phyloP scores from a whole-genome alignment of 2,329 filamentous ascomycete genomes.

The Emydomyces testavorans region DNA sequence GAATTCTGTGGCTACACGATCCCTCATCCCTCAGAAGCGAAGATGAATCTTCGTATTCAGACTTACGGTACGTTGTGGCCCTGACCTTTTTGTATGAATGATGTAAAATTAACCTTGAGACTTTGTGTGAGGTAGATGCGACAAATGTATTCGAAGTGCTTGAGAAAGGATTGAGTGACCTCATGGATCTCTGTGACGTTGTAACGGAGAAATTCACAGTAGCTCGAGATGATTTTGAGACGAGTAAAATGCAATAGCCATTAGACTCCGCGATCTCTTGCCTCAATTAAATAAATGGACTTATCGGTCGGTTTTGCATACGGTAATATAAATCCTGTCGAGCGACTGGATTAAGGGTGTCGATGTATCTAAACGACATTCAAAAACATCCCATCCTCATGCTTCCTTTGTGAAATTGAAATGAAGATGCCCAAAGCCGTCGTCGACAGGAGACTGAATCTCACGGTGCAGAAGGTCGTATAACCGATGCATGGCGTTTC shows the following conservation, averaged over 20 bases:
- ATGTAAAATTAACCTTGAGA: not conserved
- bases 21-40: constrained; percentile 85
- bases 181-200: constrained; percentile 86
- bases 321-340: not conserved
- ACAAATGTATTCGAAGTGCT: constrained; percentile 74
- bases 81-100: not conserved
- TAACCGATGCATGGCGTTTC: not conserved
- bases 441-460: not conserved
- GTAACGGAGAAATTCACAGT: constrained; percentile 78
- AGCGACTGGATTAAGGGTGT: not conserved
- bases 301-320: too few species aligned
- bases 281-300: too few species aligned
- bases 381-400: not conserved
- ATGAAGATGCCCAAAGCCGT: not conserved
- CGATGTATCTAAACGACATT: not conserved
- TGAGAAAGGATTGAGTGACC: constrained; percentile 76
- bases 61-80: constrained; percentile 64
- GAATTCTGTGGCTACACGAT: constrained; percentile 98
- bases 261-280: not conserved
- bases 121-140: constrained; percentile 57
- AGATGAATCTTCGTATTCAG: constrained; percentile 96
- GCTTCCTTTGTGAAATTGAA: too few species aligned
- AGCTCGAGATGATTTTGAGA: constrained; percentile 52
- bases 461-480: not conserved
- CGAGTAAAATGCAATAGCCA: constrained; percentile 19